phyloP scores from a whole-genome alignment of 164 flowering plant genomes.

The Sextonia rubra region DNA sequence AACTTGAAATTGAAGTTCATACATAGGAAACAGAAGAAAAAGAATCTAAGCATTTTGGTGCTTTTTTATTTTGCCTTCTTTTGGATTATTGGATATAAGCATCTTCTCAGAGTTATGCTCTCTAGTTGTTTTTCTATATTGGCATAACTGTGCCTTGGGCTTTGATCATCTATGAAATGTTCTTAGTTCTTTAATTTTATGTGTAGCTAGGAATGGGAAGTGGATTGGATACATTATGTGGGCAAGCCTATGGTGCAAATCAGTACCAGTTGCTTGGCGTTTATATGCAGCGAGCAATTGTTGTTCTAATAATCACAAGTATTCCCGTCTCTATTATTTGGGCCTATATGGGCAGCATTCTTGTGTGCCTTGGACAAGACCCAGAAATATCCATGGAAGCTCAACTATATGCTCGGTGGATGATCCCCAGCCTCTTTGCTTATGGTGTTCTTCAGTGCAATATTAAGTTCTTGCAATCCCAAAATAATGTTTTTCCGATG shows the following conservation, averaged over 20 bases:
- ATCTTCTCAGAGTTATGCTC: too few relatives aligned
- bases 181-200: not conserved
- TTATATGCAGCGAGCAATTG: constrained; percentile 64
- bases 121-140: too few relatives aligned
- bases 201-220: constrained; percentile 81
- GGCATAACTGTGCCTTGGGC: too few relatives aligned
- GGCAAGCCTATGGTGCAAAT: constrained; percentile 77
- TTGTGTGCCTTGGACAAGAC: constrained; percentile 16
- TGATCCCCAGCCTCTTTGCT: constrained; percentile 28
- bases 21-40: too few relatives aligned
- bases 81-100: too few relatives aligned
- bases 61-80: too few relatives aligned
- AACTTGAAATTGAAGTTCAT: too few relatives aligned
- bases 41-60: too few relatives aligned
- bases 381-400: constrained; percentile 22
- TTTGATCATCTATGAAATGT: not conserved
- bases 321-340: constrained; percentile 24
- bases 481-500: constrained; percentile 22
- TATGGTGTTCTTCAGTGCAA: constrained; percentile 20
- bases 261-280: constrained; percentile 64
- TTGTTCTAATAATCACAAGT: constrained; percentile 11
- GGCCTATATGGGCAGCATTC: constrained; percentile 19
- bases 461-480: constrained; percentile 18
- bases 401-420: constrained; percentile 16
- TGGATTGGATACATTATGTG: constrained; percentile 77